These are phyloP conservation scores for Pleurozium schreberi DNA, from an alignment of 225 moss, liverwort and hornwort genomes.

Conservation along the genomic window DNA sequence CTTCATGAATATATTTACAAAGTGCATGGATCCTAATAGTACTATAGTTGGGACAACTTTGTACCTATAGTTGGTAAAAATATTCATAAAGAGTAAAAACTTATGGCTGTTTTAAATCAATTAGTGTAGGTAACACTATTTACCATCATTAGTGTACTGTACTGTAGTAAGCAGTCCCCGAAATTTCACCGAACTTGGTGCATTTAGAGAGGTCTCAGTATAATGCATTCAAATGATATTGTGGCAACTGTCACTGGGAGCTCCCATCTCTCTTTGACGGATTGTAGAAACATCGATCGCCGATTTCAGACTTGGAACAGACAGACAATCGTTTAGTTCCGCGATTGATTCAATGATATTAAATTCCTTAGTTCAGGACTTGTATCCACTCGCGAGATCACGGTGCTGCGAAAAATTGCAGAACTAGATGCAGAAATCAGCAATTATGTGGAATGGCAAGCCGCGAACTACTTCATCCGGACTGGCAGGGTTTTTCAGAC, in stretches of 20 bases:
- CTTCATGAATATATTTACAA: too few relatives aligned
- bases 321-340: neutral
- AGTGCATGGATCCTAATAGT: too few relatives aligned
- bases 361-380: neutral
- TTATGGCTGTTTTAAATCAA: too few relatives aligned
- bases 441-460: constrained; percentile 10
- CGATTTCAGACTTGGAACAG: neutral
- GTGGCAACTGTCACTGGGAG: too few relatives aligned
- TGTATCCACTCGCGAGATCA: neutral
- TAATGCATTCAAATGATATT: neutral
- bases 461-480: neutral
- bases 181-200: too few relatives aligned
- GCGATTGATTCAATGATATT: neutral
- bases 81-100: too few relatives aligned
- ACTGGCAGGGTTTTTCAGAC: neutral
- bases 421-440: neutral
- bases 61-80: too few relatives aligned
- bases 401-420: neutral
- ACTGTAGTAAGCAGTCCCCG: too few relatives aligned
- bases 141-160: too few relatives aligned
- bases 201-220: neutral
- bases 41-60: too few relatives aligned
- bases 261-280: neutral
- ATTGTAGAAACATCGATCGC: neutral
- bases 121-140: too few relatives aligned